Percentiles rank a stretch among this genome's conserved stretches.
These are phyloP conservation scores for Penicillium sp. DNA, from an alignment of 2,329 filamentous ascomycete species.

Conservation along the genomic window DNA sequence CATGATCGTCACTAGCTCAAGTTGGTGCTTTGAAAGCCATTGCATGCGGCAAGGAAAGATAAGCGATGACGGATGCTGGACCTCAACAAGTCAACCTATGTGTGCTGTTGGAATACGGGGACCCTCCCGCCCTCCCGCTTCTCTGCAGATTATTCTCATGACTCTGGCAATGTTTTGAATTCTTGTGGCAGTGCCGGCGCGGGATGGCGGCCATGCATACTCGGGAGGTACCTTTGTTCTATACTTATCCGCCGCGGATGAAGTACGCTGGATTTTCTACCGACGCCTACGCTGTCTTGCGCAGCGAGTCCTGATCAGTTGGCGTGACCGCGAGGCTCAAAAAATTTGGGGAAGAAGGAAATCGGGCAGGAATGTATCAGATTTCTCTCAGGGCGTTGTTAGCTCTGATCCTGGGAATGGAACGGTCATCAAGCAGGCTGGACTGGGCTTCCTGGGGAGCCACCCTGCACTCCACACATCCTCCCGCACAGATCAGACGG, in stretches of 20 bases:
- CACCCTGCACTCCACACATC: not conserved
- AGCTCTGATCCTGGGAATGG: not conserved
- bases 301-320: too few relatives aligned
- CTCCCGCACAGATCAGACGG: not conserved
- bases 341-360: not conserved
- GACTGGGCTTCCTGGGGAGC: not conserved
- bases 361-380: not conserved
- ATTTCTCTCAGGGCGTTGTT: not conserved
- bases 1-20: not conserved
- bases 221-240: not conserved
- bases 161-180: not conserved
- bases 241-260: not conserved
- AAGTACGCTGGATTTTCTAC: not conserved
- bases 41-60: not conserved
- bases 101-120: not conserved
- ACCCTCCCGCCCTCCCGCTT: not conserved
- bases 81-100: not conserved
- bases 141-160: not conserved
- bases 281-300: not conserved
- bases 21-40: not conserved
- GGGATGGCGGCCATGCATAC: not conserved
- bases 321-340: not conserved
- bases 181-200: not conserved
- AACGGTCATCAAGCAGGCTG: not conserved
- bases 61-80: not conserved